These are phyloP conservation scores for Solanum sitiens DNA, from an alignment of 257 asterid genomes.

Conservation along the genomic window DNA sequence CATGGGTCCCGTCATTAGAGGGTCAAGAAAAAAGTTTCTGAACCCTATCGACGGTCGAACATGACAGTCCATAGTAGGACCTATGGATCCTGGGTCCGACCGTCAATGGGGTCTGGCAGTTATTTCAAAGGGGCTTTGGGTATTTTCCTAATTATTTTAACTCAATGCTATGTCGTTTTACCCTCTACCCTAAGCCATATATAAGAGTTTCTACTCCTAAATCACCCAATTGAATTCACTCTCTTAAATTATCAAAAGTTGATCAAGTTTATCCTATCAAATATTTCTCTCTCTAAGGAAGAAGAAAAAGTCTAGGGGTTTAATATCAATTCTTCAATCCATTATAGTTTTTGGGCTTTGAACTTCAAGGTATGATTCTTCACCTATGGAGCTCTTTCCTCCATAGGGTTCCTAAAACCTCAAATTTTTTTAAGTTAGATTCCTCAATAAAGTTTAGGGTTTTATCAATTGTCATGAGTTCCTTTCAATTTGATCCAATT, in stretches of 20 bases:
- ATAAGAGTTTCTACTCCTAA: neutral
- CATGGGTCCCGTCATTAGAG: neutral
- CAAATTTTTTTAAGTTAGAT: neutral
- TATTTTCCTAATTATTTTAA: too few relatives aligned
- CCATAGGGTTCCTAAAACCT: neutral
- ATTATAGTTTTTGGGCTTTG: neutral
- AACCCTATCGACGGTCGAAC: neutral
- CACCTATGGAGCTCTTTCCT: neutral
- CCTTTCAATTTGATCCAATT: neutral
- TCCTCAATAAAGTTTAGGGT: neutral
- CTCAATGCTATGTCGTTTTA: too few relatives aligned
- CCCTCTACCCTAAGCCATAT: neutral
- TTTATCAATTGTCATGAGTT: neutral
- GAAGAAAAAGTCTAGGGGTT: neutral
- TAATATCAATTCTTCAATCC: neutral
- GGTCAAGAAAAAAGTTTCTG: neutral
- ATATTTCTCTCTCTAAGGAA: neutral
- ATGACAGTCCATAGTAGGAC: neutral
- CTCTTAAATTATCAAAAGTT: neutral
- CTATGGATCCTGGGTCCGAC: neutral
- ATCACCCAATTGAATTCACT: neutral
- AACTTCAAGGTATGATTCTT: neutral
- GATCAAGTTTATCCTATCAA: neutral
- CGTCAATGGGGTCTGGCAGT: neutral
- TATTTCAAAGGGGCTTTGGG: neutral